Conservation (phyloP, 768 basidiomycete genomes). For the Lanmaoa pseudosensibilis region DNA sequence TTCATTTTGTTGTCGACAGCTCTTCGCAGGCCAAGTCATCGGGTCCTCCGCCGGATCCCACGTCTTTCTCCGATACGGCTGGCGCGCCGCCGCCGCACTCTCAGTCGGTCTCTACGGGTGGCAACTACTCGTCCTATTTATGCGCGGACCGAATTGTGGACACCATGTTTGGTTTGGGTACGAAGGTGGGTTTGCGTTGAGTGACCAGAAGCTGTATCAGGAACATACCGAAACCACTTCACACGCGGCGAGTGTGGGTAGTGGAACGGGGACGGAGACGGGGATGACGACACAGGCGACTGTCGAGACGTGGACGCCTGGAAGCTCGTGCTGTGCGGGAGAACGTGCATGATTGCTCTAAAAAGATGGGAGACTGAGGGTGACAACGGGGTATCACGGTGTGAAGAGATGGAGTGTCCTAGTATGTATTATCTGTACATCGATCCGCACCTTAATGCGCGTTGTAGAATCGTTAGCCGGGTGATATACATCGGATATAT, state of each 20-base stretch:
- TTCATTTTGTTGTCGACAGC: constrained; percentile 11
- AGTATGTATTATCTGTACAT: background rate
- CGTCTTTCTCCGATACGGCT: constrained; percentile 43
- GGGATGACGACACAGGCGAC: background rate
- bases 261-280: background rate
- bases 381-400: background rate
- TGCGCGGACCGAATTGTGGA: constrained; percentile 39
- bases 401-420: background rate
- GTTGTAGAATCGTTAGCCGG: background rate
- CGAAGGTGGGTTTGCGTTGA: constrained; percentile 47
- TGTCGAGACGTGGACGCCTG: constrained; percentile 4
- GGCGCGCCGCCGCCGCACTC: constrained; percentile 34
- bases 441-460: background rate
- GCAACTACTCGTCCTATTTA: constrained; percentile 36
- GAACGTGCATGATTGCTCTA: background rate
- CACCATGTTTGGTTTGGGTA: constrained; percentile 58
- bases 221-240: background rate
- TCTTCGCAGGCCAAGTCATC: constrained; percentile 41
- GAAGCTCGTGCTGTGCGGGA: constrained; percentile 4
- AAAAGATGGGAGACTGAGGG: background rate
- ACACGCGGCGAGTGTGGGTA: background rate
- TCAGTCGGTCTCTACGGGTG: constrained; percentile 37
- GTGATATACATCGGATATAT: background rate
- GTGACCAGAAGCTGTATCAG: background rate
- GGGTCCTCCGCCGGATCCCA: constrained; percentile 44